Conservation (phyloP, 371 early-diverging fungal genomes). For the Phascolomyces articulosus region DNA sequence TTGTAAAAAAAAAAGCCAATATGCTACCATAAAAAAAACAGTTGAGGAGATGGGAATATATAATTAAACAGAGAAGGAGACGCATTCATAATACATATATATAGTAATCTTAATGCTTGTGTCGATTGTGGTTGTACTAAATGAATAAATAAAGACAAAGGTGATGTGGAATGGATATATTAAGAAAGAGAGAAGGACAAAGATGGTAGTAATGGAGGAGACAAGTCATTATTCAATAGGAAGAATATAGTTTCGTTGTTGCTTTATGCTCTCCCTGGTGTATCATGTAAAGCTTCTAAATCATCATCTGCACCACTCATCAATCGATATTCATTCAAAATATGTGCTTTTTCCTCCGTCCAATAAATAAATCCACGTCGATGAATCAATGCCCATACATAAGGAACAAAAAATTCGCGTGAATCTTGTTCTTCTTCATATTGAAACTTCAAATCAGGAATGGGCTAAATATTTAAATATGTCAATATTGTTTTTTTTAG, state of each 20-base stretch:
- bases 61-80: too few relatives aligned
- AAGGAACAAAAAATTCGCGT: conserved; percentile 71
- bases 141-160: too few relatives aligned
- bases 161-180: background rate
- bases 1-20: too few relatives aligned
- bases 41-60: too few relatives aligned
- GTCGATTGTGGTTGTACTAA: too few relatives aligned
- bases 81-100: too few relatives aligned
- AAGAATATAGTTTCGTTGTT: too few relatives aligned
- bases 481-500: background rate
- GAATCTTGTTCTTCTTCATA: conserved; percentile 69
- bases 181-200: background rate
- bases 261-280: background rate
- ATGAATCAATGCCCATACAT: conserved; percentile 71
- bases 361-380: conserved; percentile 67
- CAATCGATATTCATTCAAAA: conserved; percentile 50
- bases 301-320: conserved; percentile 16
- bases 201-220: background rate
- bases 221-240: too few relatives aligned
- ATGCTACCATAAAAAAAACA: too few relatives aligned
- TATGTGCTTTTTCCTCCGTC: conserved; percentile 67
- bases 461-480: conserved; percentile 22
- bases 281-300: conserved; percentile 7
- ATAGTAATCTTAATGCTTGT: too few relatives aligned
- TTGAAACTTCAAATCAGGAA: conserved; percentile 67